Evolutionary conservation across 1,284 basidiomycete genomes (phyloP).

Genomic region (Amylostereum areolatum): DNA sequence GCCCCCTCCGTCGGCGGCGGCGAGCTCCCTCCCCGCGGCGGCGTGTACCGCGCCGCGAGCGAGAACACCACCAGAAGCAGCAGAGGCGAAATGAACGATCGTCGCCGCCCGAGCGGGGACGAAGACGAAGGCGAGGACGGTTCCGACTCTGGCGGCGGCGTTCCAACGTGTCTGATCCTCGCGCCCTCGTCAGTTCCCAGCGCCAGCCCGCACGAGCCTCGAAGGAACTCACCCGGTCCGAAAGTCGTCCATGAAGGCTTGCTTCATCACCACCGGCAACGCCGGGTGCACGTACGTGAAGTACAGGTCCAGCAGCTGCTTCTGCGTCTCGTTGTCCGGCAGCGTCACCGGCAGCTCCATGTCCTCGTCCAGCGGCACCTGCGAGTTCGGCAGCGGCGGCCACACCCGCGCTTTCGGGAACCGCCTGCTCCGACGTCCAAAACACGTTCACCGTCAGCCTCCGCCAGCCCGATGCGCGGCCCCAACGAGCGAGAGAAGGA

Average conservation of each 20-base stretch:
- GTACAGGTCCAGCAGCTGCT: conserved; percentile 68
- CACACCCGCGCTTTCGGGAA: conserved; percentile 81
- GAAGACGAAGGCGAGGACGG: conserved; percentile 23
- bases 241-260: conserved; percentile 60
- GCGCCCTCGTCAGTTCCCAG: too few relatives aligned
- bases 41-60: conserved; percentile 65
- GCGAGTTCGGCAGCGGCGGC: conserved; percentile 53
- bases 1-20: conserved; percentile 41
- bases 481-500: not conserved
- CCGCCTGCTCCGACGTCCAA: conserved; percentile 37
- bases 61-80: conserved; percentile 76
- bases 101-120: conserved; percentile 34
- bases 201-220: too few relatives aligned
- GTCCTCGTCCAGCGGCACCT: conserved; percentile 20
- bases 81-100: conserved; percentile 50
- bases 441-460: not conserved
- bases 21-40: conserved; percentile 19
- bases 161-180: conserved; percentile 13
- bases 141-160: conserved; percentile 15
- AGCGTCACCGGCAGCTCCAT: conserved; percentile 33
- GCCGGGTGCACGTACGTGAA: conserved; percentile 74
- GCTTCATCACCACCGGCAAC: conserved; percentile 70
- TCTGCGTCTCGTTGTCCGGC: conserved; percentile 54
- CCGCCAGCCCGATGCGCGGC: not conserved
- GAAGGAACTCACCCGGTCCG: conserved; percentile 25